phyloP scores from a whole-genome alignment of 805 yeast species.

The Candida bentonensis region DNA sequence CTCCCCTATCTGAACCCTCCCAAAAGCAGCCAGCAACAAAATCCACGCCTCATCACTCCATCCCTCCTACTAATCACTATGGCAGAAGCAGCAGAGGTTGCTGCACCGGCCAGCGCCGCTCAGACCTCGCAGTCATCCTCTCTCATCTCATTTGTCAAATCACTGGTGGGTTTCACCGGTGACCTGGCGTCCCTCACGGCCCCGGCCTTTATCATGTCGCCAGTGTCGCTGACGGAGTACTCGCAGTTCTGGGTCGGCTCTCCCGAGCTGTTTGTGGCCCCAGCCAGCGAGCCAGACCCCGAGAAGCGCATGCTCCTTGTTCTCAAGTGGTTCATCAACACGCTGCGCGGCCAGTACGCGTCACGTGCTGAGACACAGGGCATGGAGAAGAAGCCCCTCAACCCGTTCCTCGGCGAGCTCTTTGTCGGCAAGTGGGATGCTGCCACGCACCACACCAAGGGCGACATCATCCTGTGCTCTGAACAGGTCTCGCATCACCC shows the following conservation, averaged over 20 bases:
- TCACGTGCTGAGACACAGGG: conserved; percentile 86
- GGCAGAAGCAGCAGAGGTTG: too few species aligned
- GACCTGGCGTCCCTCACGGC: conserved; percentile 91
- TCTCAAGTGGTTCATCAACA: conserved; percentile 80
- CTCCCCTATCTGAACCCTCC: too few species aligned
- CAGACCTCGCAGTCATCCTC: conserved; percentile 1
- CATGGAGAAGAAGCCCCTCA: conserved; percentile 92
- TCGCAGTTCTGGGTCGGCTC: conserved; percentile 95
- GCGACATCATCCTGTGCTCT: conserved; percentile 65
- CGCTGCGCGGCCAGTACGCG: conserved; percentile 86
- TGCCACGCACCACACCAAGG: conserved; percentile 34
- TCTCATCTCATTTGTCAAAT: conserved; percentile 28
- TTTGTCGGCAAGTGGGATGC: conserved; percentile 83
- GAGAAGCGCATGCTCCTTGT: conserved; percentile 67
- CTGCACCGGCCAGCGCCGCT: neutral
- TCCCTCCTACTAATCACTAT: too few species aligned
- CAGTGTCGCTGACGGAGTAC: conserved; percentile 79
- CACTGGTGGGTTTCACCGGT: conserved; percentile 84
- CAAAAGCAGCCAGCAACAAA: too few species aligned
- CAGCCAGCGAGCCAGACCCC: conserved; percentile 31
- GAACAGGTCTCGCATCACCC: conserved; percentile 98
- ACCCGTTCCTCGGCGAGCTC: conserved; percentile 91
- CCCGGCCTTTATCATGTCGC: conserved; percentile 90
- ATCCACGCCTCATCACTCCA: too few species aligned
- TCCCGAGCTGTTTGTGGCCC: conserved; percentile 67